Evolutionary conservation across 495 filamentous ascomycete species (phyloP).

Genomic region (Aspergillus wentii): DNA sequence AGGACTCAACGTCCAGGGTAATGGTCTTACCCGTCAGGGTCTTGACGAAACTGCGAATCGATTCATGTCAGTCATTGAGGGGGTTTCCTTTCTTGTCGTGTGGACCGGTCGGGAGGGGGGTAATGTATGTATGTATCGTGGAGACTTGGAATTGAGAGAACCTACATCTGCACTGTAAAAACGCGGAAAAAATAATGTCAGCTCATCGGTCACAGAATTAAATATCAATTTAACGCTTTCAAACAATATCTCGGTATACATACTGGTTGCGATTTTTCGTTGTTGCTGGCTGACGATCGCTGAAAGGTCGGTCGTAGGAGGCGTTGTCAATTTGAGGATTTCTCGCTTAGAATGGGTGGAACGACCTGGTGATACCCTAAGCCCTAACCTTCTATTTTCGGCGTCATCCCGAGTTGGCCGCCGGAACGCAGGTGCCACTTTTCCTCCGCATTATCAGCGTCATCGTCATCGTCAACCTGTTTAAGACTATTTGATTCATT

Average conservation of each 20-base stretch:
- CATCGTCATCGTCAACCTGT: too few species aligned
- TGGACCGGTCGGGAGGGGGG: constrained; percentile 2
- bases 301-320: constrained; percentile 37
- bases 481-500: too few species aligned
- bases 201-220: constrained; percentile 18
- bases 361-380: constrained; percentile 29
- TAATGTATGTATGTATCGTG: not conserved
- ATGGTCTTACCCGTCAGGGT: constrained; percentile 99
- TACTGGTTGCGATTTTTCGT: constrained; percentile 59
- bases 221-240: constrained; percentile 12
- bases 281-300: constrained; percentile 46
- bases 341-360: constrained; percentile 46
- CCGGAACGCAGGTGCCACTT: not conserved
- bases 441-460: constrained; percentile 6
- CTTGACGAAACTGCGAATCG: constrained; percentile 78
- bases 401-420: not conserved
- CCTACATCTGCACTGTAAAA: constrained; percentile 75
- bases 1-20: constrained; percentile 98
- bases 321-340: constrained; percentile 41
- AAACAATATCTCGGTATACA: constrained; percentile 23
- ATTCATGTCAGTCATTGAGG: constrained; percentile 30
- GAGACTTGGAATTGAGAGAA: too few species aligned
- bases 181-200: constrained; percentile 39
- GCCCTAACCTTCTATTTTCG: constrained; percentile 28
- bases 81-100: not conserved